Evolutionary conservation across 257 asterid genomes (phyloP), one percentile per base, ranked within the genome.

Genomic region (Solanum pinnatisectum): DNA sequence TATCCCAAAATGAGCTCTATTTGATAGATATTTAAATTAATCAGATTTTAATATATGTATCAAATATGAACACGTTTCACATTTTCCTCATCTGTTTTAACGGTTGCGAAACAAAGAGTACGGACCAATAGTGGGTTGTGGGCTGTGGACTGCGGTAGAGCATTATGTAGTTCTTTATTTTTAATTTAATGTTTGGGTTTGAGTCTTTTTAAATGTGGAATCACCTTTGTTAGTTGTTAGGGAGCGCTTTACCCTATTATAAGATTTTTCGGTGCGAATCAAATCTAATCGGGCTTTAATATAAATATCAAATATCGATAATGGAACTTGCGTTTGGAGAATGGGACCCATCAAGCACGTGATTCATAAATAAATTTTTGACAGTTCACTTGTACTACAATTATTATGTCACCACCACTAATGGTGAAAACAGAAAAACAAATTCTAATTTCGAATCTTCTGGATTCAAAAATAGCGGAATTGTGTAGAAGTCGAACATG

Each of bases 131-230:
- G 1, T 46, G 22, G 1, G 22, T 49, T 0, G 8, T 5, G 22
- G 8, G 15, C 2, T 5, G 1, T 49, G 8, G 6, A 49, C 0
- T 3, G 1, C 5, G 20, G 3, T 0, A 5, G 6, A 5, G 8
- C 3, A 4, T 0, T 40, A 42, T 3, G 46, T 49, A 5, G 1
- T 16, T 3, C 3, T 49, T 49, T 3, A 49, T 49, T 16, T 15
- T 49, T 49, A 49, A 49, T 46, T 14, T 13, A 2, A 46, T 4
- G 2, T 46, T 13, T 46, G 18, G 6, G 56, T 13, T 46, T 0
- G 2, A 46, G 2, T 44, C 0, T 0, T 2, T 3, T 15, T 16
- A 0, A 0, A 49, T 5, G 7, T 1, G 23, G 8, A 49, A 6
- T 49, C 1, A 3, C 3, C 0, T 16, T 49, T 49, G 8, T 44